Conservation (phyloP, 495 filamentous ascomycete genomes). For the Xylaria acuta region DNA sequence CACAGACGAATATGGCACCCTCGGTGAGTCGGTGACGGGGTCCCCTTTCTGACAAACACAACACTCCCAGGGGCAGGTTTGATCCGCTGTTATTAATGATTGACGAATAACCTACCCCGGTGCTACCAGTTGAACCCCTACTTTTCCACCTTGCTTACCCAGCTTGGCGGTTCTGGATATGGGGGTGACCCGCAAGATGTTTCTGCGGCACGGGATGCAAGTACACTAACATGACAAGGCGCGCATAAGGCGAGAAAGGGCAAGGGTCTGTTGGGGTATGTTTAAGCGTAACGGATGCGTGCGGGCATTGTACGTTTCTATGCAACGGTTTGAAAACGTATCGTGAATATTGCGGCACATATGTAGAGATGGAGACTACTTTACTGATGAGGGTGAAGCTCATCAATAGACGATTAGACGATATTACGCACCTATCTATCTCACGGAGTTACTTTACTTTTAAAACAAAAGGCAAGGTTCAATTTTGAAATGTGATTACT, state of each 20-base stretch:
- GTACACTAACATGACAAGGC: conserved; percentile 10
- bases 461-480: not conserved
- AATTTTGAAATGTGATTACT: not conserved
- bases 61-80: not conserved
- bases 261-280: conserved; percentile 3
- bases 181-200: conserved; percentile 14
- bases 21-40: conserved; percentile 19
- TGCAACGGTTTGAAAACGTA: conserved; percentile 4
- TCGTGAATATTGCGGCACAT: not conserved
- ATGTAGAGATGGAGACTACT: not conserved
- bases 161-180: conserved; percentile 17
- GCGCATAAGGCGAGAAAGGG: not conserved
- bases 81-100: conserved; percentile 1
- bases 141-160: conserved; percentile 13
- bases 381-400: not conserved
- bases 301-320: conserved; percentile 12
- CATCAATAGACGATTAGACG: not conserved
- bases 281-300: conserved; percentile 1
- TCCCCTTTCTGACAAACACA: conserved; percentile 15
- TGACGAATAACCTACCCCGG: not conserved
- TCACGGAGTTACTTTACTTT: not conserved
- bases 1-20: conserved; percentile 1
- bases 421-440: not conserved
- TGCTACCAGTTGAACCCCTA: conserved; percentile 1
- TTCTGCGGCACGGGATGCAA: conserved; percentile 8